phyloP scores from a whole-genome alignment of 73 alveolate genomes.

The Tetrahymena malaccensis region DNA sequence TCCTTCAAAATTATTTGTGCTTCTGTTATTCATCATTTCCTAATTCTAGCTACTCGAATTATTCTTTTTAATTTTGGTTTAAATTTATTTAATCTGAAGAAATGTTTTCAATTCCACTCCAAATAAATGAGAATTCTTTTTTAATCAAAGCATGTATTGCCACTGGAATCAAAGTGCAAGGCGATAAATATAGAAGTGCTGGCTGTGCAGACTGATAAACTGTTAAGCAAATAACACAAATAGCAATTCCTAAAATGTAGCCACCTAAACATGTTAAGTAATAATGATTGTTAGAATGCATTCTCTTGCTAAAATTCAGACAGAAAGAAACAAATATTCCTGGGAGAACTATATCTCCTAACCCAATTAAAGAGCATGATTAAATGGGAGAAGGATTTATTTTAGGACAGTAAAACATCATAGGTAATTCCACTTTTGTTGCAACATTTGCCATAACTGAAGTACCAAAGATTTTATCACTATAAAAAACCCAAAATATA shows the following conservation, averaged over 20 bases:
- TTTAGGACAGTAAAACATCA: slow-evolving; percentile 80
- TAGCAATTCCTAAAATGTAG: slow-evolving; percentile 6
- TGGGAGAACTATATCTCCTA: slow-evolving; percentile 94
- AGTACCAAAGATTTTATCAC: slow-evolving; percentile 60
- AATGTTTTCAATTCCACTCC: slow-evolving; percentile 8
- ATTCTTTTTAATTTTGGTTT: background rate
- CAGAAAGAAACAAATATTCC: slow-evolving; percentile 86
- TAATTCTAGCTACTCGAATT: background rate
- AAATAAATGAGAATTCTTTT: background rate
- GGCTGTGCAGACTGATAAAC: slow-evolving; percentile 40
- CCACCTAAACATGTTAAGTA: slow-evolving; percentile 22
- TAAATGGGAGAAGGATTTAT: slow-evolving; percentile 45
- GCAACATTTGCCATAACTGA: slow-evolving; percentile 96
- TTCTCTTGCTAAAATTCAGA: slow-evolving; percentile 63
- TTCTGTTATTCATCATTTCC: background rate
- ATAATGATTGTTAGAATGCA: background rate
- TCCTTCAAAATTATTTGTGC: background rate
- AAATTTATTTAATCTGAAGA: background rate
- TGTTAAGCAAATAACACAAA: slow-evolving; percentile 17
- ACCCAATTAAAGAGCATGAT: slow-evolving; percentile 76
- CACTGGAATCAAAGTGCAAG: slow-evolving; percentile 18
- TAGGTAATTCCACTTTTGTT: slow-evolving; percentile 87
- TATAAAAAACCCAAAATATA: slow-evolving; percentile 80
- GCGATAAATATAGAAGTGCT: slow-evolving; percentile 40
- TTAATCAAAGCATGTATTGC: background rate